Conservation (phyloP, 371 early-diverging fungal genomes). For the Mortierella sp. region DNA sequence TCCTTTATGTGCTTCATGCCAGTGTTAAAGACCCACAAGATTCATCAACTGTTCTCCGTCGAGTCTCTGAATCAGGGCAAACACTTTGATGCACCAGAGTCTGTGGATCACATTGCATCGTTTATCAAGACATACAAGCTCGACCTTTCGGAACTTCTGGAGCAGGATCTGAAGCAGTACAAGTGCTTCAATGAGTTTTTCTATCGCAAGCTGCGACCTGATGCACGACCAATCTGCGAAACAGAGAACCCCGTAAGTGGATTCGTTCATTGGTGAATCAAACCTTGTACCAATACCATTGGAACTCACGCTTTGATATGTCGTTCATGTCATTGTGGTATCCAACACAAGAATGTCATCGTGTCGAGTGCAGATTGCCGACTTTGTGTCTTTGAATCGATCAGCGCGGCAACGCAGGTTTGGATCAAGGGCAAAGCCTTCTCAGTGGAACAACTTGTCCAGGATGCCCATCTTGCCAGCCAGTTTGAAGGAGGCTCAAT, state of each 20-base stretch:
- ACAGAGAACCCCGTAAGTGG: conserved; percentile 25
- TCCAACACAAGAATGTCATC: conserved; percentile 57
- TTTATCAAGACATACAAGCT: conserved; percentile 73
- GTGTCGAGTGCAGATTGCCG: conserved; percentile 80
- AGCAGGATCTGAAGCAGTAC: conserved; percentile 60
- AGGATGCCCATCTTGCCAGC: conserved; percentile 50
- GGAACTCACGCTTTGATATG: too few relatives aligned
- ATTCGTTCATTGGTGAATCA: background rate
- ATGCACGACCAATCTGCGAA: conserved; percentile 62
- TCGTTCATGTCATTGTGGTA: too few relatives aligned
- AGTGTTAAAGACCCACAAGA: conserved; percentile 57
- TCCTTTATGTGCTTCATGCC: background rate
- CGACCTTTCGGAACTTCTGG: conserved; percentile 56
- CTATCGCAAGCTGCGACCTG: conserved; percentile 73
- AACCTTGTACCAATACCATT: too few relatives aligned
- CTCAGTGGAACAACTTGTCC: conserved; percentile 62
- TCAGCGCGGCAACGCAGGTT: conserved; percentile 64
- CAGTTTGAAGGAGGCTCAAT: conserved; percentile 69
- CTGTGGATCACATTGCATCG: conserved; percentile 66
- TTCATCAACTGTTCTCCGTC: conserved; percentile 63
- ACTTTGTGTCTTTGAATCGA: conserved; percentile 63
- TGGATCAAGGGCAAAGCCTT: conserved; percentile 84
- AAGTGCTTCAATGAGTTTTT: conserved; percentile 83
- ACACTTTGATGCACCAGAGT: conserved; percentile 72
- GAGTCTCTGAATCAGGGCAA: conserved; percentile 71